Percentiles rank a stretch among this genome's conserved stretches.
Evolutionary conservation across 1,284 basidiomycete species (phyloP).

Genomic region (Volvariella volvacea): DNA sequence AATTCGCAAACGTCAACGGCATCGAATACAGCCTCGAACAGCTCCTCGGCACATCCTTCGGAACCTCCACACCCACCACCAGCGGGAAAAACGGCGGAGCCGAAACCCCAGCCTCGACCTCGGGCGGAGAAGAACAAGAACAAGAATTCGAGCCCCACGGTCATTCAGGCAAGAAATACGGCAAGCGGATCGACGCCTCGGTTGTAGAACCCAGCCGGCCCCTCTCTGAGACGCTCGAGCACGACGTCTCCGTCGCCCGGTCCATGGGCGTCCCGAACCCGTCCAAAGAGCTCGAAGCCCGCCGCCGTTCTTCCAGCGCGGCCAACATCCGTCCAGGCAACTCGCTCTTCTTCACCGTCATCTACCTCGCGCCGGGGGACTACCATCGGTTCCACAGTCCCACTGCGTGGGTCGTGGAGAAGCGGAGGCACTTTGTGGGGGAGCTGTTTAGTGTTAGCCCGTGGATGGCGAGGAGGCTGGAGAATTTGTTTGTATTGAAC

Average conservation of each 20-base stretch:
- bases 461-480: constrained; percentile 88
- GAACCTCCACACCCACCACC: constrained; percentile 22
- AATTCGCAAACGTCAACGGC: constrained; percentile 96
- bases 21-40: constrained; percentile 92
- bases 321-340: constrained; percentile 48
- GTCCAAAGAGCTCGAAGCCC: not conserved
- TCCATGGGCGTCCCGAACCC: constrained; percentile 54
- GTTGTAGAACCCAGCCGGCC: constrained; percentile 47
- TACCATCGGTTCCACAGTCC: constrained; percentile 98
- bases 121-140: constrained; percentile 15
- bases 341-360: constrained; percentile 87
- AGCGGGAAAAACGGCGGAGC: not conserved
- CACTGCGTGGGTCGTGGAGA: constrained; percentile 95
- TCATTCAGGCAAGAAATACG: constrained; percentile 44
- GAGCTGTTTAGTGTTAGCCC: constrained; percentile 97
- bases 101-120: not conserved
- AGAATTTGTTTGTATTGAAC: constrained; percentile 95
- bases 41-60: constrained; percentile 45
- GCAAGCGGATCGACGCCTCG: constrained; percentile 60
- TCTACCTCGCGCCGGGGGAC: constrained; percentile 98
- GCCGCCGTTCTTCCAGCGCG: too few species aligned
- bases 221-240: constrained; percentile 48
- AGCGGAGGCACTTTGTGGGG: constrained; percentile 88
- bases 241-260: constrained; percentile 62
- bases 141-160: not conserved